A percentile compares a stretch with the other conserved stretches of the same genome.
These are phyloP conservation scores for Coemansia javaensis DNA, from an alignment of 192 early-diverging fungal species.

Conservation along the genomic window DNA sequence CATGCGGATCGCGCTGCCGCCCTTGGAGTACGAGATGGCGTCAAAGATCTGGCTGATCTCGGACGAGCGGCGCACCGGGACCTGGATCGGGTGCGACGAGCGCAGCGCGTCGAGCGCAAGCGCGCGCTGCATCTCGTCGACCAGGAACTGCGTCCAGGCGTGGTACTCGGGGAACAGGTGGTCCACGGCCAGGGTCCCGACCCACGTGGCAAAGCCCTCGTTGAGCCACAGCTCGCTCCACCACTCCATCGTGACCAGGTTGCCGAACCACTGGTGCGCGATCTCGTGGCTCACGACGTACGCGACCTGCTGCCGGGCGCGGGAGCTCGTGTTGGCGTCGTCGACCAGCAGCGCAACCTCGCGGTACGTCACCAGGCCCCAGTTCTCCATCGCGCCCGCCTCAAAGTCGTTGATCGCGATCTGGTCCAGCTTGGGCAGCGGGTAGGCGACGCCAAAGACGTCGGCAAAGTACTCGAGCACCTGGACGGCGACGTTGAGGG, in stretches of 20 bases:
- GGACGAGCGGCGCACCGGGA: slow-evolving; percentile 60
- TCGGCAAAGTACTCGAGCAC: slow-evolving; percentile 68
- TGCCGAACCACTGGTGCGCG: slow-evolving; percentile 83
- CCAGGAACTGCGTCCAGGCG: slow-evolving; percentile 69
- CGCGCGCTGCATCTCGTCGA: slow-evolving; percentile 57
- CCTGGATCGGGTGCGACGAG: slow-evolving; percentile 82
- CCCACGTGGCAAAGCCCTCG: slow-evolving; percentile 84
- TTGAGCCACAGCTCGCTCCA: slow-evolving; percentile 77
- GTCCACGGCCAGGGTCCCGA: slow-evolving; percentile 67
- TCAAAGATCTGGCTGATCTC: slow-evolving; percentile 86
- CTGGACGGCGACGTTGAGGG: slow-evolving; percentile 64
- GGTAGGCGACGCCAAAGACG: slow-evolving; percentile 65
- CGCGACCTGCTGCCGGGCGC: slow-evolving; percentile 56
- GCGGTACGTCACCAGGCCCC: slow-evolving; percentile 78
- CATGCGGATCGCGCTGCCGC: slow-evolving; percentile 77
- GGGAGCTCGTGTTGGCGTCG: slow-evolving; percentile 46
- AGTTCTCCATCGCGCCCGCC: slow-evolving; percentile 83
- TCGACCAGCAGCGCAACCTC: slow-evolving; percentile 71
- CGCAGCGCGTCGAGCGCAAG: slow-evolving; percentile 69
- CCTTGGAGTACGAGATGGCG: slow-evolving; percentile 79
- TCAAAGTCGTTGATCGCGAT: slow-evolving; percentile 77
- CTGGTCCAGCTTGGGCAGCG: slow-evolving; percentile 67
- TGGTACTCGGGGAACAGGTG: slow-evolving; percentile 75
- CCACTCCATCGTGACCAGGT: slow-evolving; percentile 77
- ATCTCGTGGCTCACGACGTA: slow-evolving; percentile 76